These are phyloP conservation scores for Globisporangium solare DNA, from an alignment of 352 stramenopile species.

Conservation along the genomic window DNA sequence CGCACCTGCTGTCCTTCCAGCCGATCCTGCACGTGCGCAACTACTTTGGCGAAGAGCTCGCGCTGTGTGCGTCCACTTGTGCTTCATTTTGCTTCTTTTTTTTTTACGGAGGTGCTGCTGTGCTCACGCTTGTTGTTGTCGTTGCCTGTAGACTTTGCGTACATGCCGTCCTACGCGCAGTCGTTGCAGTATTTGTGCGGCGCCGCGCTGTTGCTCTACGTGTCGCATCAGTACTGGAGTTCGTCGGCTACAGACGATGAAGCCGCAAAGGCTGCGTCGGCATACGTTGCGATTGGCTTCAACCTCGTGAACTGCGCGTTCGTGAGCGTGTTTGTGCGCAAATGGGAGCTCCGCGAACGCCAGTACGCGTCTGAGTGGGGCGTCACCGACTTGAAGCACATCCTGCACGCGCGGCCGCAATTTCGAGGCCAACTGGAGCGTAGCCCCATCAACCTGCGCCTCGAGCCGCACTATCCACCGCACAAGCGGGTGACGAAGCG, in stretches of 20 bases:
- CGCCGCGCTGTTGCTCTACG: constrained; percentile 26
- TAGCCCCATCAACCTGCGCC: constrained; percentile 46
- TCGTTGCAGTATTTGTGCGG: constrained; percentile 35
- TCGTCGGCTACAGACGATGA: constrained; percentile 5
- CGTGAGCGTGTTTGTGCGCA: constrained; percentile 45
- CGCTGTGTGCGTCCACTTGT: constrained; percentile 49
- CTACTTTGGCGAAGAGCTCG: constrained; percentile 81
- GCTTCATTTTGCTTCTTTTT: constrained; percentile 2
- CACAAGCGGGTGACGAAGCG: constrained; percentile 25
- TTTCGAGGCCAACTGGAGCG: constrained; percentile 49
- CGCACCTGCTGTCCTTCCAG: constrained; percentile 29
- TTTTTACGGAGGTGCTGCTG: background rate
- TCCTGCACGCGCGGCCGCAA: constrained; percentile 30
- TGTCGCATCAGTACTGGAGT: constrained; percentile 9
- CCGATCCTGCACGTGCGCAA: constrained; percentile 55
- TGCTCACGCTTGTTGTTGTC: background rate
- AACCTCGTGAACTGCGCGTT: constrained; percentile 46
- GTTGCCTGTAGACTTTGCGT: constrained; percentile 21
- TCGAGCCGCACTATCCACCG: constrained; percentile 44
- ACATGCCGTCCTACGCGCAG: constrained; percentile 51
- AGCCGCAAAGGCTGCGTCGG: background rate
- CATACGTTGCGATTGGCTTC: constrained; percentile 25
- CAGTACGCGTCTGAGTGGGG: constrained; percentile 45
- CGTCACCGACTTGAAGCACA: constrained; percentile 24
- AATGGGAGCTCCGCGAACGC: constrained; percentile 50